Evolutionary conservation across 2,329 filamentous ascomycete species (phyloP), one percentile per base, ranked within the genome.

Genomic region (Cercospora canescens): DNA sequence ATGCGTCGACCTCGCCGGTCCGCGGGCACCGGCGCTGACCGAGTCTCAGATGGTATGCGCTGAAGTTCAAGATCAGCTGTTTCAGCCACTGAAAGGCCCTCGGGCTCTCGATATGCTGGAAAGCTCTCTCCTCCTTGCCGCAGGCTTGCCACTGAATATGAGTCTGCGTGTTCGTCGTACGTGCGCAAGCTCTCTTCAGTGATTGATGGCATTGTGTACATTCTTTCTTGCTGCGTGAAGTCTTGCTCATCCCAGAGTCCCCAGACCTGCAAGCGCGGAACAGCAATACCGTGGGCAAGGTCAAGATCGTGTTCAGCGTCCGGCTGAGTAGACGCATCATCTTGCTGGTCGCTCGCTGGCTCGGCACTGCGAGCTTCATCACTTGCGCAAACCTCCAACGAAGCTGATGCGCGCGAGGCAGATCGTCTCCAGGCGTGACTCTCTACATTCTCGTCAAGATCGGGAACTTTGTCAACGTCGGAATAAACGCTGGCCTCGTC

Each of bases 1-100:
- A 66, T 66, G 18, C 37, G 63, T 41, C 55, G 63, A 32, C 55
- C 63, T 61, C 41, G 65, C 6, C 55, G 41, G n/a, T 60, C 60
- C n/a, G 28, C 24, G n/a, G 60, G 55, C 34, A 41, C 60, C 52
- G 39, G 58, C 34, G 39, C 52, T 18, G 59, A 62, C 37, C 50
- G 37, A 16, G 54, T 66, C 35, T 58, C 54, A n/a, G 54, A 52
- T 2, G 60, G 41, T 26, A 45, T 32, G 30, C 63, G 58, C 21
- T 56, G 35, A 18, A 60, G 18, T 18, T 58, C 63, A 7, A 45
- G 41, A 5, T 32, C 64, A 34, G 16, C 45, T 11, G 50, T 45
- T n/a, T 32, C 63, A 26, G 35, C 50, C 26, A 26, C 34, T 21
- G 48, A 62, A 7, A 50, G 35, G 60, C 48, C 1, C 32, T 21